These are phyloP conservation scores for Clavulina sp. DNA, from an alignment of 768 basidiomycete genomes.

Conservation along the genomic window DNA sequence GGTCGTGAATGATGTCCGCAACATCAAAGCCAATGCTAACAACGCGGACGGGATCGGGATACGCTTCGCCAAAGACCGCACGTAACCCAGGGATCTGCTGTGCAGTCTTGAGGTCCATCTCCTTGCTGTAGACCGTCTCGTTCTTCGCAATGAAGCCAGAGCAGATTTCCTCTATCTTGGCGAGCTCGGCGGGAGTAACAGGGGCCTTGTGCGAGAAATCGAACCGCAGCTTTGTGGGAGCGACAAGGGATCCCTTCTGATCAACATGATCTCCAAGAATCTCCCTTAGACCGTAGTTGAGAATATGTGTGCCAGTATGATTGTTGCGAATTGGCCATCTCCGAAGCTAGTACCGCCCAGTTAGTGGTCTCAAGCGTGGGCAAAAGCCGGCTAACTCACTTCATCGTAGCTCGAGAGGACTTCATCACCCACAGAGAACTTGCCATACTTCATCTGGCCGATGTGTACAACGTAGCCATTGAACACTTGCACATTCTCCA, in stretches of 20 bases:
- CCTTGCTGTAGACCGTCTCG: constrained; percentile 76
- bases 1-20: constrained; percentile 69
- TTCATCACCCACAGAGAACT: constrained; percentile 55
- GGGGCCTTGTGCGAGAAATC: constrained; percentile 95
- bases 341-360: constrained; percentile 38
- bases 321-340: constrained; percentile 94
- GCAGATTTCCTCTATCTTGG: constrained; percentile 68
- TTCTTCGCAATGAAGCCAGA: constrained; percentile 82
- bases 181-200: constrained; percentile 57
- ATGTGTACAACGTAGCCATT: constrained; percentile 94
- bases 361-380: neutral
- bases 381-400: constrained; percentile 26
- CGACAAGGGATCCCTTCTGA: constrained; percentile 94
- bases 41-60: constrained; percentile 93
- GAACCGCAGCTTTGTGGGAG: constrained; percentile 88
- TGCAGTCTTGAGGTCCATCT: constrained; percentile 59
- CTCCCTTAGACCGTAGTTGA: constrained; percentile 86
- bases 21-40: constrained; percentile 80
- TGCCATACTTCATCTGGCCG: constrained; percentile 78
- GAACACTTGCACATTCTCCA: constrained; percentile 82
- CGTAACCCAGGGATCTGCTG: constrained; percentile 83
- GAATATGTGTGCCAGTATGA: constrained; percentile 96
- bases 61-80: constrained; percentile 94
- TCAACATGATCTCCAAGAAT: constrained; percentile 94
- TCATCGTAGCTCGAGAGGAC: constrained; percentile 90